Percentiles rank a stretch among this genome's conserved stretches.
phyloP scores from a whole-genome alignment of 805 yeast genomes.

The Yarrowia sp. region DNA sequence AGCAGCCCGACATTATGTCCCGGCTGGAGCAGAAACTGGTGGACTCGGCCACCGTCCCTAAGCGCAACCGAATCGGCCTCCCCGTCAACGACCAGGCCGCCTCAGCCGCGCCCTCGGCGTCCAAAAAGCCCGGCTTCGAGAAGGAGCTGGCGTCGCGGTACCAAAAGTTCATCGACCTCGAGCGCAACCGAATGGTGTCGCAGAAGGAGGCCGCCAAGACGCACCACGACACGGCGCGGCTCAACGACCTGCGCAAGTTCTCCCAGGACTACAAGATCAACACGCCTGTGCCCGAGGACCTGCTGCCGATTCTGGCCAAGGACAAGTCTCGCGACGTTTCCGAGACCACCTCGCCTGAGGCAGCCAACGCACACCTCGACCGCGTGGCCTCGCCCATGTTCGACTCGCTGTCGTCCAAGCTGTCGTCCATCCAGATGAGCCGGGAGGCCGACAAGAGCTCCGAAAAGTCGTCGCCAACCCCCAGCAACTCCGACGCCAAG shows the following conservation, averaged over 20 bases:
- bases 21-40: slow-evolving; percentile 20
- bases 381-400: slow-evolving; percentile 9
- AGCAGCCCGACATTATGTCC: slow-evolving; percentile 12
- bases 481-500: too few species aligned
- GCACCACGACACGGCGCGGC: slow-evolving; percentile 37
- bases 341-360: slow-evolving; percentile 30
- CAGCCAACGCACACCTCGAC: slow-evolving; percentile 13
- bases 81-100: neutral
- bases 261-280: slow-evolving; percentile 73
- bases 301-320: slow-evolving; percentile 67
- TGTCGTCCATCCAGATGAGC: slow-evolving; percentile 16
- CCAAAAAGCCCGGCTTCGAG: slow-evolving; percentile 32
- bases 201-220: slow-evolving; percentile 35
- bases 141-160: slow-evolving; percentile 37
- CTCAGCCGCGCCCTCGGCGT: slow-evolving; percentile 10
- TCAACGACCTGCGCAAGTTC: slow-evolving; percentile 61
- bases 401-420: slow-evolving; percentile 24
- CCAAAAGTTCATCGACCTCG: slow-evolving; percentile 38
- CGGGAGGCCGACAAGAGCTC: slow-evolving; percentile 22
- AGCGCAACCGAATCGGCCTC: slow-evolving; percentile 6
- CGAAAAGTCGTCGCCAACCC: slow-evolving; percentile 31
- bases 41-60: slow-evolving; percentile 18
- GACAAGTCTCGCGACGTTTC: slow-evolving; percentile 63
- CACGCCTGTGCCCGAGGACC: slow-evolving; percentile 56
- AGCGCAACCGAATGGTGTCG: slow-evolving; percentile 31